Percentiles rank a stretch among this genome's conserved stretches.
phyloP scores from a whole-genome alignment of 2,329 filamentous ascomycete species.

The Neoascochyta sp. region DNA sequence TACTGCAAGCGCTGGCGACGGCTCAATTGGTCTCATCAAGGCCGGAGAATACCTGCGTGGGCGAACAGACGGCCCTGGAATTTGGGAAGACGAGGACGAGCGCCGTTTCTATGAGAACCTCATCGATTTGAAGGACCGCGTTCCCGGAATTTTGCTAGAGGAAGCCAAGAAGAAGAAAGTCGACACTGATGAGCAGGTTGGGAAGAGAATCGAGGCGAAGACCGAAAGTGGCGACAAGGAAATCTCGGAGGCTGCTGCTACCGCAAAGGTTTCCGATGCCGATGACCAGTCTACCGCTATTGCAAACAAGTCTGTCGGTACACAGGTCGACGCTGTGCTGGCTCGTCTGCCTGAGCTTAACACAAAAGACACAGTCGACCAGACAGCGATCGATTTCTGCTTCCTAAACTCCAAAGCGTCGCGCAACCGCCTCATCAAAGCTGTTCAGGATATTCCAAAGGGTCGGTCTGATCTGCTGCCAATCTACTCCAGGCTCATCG shows the following conservation, averaged over 20 bases:
- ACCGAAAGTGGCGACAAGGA: conserved; percentile 36
- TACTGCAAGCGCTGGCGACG: conserved; percentile 60
- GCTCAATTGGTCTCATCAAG: conserved; percentile 88
- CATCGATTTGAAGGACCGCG: conserved; percentile 90
- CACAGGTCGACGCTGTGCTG: conserved; percentile 88
- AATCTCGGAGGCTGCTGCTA: conserved; percentile 41
- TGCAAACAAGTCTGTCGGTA: conserved; percentile 94
- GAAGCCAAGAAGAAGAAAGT: conserved; percentile 91
- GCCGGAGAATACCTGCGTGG: conserved; percentile 88
- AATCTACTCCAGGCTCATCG: conserved; percentile 85
- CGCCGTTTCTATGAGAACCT: conserved; percentile 97
- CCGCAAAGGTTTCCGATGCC: conserved; percentile 52
- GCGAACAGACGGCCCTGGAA: conserved; percentile 84
- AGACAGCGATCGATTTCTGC: conserved; percentile 93
- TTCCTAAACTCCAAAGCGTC: conserved; percentile 98
- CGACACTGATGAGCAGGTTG: conserved; percentile 76
- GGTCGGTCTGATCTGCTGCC: conserved; percentile 88
- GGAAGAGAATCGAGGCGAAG: conserved; percentile 63
- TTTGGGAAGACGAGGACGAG: conserved; percentile 99
- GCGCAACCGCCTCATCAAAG: conserved; percentile 87
- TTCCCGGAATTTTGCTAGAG: conserved; percentile 88
- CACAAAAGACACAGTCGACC: conserved; percentile 86
- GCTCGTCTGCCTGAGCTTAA: conserved; percentile 86
- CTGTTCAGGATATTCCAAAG: conserved; percentile 90
- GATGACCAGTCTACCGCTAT: conserved; percentile 93